Conservation (phyloP, 2,329 filamentous ascomycete species). For the Cladophialophora exuberans region DNA sequence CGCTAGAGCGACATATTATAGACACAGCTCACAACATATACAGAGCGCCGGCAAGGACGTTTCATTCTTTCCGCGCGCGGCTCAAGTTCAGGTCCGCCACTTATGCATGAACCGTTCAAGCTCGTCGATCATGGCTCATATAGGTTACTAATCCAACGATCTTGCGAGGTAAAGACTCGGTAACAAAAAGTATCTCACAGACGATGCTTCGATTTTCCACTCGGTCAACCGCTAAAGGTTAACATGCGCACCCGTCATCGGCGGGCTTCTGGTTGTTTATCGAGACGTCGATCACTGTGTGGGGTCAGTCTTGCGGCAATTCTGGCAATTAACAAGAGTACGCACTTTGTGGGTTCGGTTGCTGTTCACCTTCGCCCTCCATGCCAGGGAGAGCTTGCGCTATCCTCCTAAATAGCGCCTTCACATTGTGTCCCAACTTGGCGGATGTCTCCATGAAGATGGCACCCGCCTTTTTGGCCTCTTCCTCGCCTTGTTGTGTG, state of each 20-base stretch:
- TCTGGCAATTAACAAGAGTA: background rate
- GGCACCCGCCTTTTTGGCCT: slow-evolving; percentile 94
- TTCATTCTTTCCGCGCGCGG: no score
- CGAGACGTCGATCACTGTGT: slow-evolving; percentile 33
- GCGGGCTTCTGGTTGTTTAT: slow-evolving; percentile 33
- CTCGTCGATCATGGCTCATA: background rate
- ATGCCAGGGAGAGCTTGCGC: slow-evolving; percentile 96
- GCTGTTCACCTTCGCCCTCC: slow-evolving; percentile 78
- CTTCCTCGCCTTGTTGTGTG: slow-evolving; percentile 92
- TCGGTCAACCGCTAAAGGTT: no score
- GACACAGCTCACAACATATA: slow-evolving; percentile 1
- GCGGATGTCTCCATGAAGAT: slow-evolving; percentile 99
- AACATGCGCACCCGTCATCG: slow-evolving; percentile 34
- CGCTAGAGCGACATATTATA: background rate
- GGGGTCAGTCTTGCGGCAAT: background rate
- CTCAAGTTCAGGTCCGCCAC: no score
- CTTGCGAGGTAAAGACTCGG: background rate
- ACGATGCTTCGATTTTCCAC: no score
- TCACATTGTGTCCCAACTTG: slow-evolving; percentile 97
- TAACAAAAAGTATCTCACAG: no score
- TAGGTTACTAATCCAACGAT: slow-evolving; percentile 5
- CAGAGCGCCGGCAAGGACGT: no score
- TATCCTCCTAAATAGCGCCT: slow-evolving; percentile 96
- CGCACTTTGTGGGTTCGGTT: slow-evolving; percentile 34
- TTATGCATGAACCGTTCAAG: no score